Evolutionary conservation across 768 basidiomycete genomes (phyloP), one percentile per base, ranked within the genome.

Genomic region (Gloeophyllum trabeum): DNA sequence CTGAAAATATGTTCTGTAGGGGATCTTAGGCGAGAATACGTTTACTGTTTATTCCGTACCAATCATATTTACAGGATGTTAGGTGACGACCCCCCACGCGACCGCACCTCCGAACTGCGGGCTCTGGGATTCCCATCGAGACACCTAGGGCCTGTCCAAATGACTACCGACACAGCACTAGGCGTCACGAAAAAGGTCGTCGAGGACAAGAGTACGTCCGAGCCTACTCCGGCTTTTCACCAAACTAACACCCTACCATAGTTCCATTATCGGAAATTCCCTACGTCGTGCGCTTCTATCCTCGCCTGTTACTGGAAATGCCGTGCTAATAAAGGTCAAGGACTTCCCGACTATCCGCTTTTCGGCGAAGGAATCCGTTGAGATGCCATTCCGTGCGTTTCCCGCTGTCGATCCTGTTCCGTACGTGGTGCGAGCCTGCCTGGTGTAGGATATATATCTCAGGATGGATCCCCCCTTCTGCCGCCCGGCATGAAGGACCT

Each of bases 101-200:
- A 99, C 58, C 71, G 94, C 41, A 99, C 94, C 2, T 74, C 79
- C 1, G 88, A 94, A 55, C 73, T 99, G 25, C 81, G 94, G 23
- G 71, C 70, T 13, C 63, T 91, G 26, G 92, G 92, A 1, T 99
- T 94, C 58, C 86, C 89, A 1, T 74, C 74, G 4, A 74, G 96
- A 24, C 87, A 86, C 59, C 68, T 99, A 5, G 92, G 91, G 0
- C 65, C 79, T 2, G 68, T 90, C 1, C 96, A 99, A 61, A 99
- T 99, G 96, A 98, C 96, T 24, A 99, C 96, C 0, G 94, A 99
- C 61, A 97, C 94, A 1, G 94, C 94, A 1, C 66, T 97, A 0
- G 89, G 84, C 4, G 94, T 96, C 3, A 89, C 90, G 1, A 92
- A 90, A 55, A 60, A 75, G 3, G 81, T 93, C 13, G 79, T 91